A percentile compares a stretch with the other conserved stretches of the same genome.
These are phyloP conservation scores for Ambrosia hybrid DNA, from an alignment of 140 eudicot genomes.

Conservation along the genomic window DNA sequence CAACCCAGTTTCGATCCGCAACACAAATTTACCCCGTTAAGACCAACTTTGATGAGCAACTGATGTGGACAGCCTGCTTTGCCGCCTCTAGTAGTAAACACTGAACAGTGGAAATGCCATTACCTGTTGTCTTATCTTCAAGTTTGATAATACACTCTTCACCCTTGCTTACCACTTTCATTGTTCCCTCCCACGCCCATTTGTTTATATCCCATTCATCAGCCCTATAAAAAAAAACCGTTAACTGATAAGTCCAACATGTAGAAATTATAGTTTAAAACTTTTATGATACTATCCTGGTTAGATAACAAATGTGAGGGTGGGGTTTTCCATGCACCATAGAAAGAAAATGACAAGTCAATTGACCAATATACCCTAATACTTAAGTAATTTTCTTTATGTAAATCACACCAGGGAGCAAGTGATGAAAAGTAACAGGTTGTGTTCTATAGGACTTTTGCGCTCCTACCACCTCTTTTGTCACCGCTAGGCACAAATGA, in stretches of 20 bases:
- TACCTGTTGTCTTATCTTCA: conserved; percentile 87
- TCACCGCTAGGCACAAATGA: too few species aligned
- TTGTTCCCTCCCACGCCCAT: conserved; percentile 98
- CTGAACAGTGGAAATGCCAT: background rate
- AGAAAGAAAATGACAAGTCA: conserved; percentile 2
- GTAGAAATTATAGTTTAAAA: background rate
- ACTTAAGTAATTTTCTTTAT: background rate
- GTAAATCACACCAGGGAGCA: conserved; percentile 7
- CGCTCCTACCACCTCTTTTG: background rate
- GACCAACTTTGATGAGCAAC: background rate
- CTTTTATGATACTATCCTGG: background rate
- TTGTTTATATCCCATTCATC: conserved; percentile 99
- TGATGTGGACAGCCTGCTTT: background rate
- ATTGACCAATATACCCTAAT: conserved; percentile 3
- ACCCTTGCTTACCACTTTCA: conserved; percentile 92
- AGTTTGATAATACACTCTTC: conserved; percentile 94
- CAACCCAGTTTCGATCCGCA: background rate
- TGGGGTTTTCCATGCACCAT: background rate
- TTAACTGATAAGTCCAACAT: conserved; percentile 6
- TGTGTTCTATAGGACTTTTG: background rate
- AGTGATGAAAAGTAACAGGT: background rate
- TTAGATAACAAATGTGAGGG: background rate
- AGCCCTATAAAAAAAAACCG: conserved; percentile 53
- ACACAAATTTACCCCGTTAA: background rate
- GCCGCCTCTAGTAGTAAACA: background rate